A percentile compares a stretch with the other conserved stretches of the same genome.
phyloP scores from a whole-genome alignment of 495 filamentous ascomycete genomes.

The Penicillium maclennaniae region DNA sequence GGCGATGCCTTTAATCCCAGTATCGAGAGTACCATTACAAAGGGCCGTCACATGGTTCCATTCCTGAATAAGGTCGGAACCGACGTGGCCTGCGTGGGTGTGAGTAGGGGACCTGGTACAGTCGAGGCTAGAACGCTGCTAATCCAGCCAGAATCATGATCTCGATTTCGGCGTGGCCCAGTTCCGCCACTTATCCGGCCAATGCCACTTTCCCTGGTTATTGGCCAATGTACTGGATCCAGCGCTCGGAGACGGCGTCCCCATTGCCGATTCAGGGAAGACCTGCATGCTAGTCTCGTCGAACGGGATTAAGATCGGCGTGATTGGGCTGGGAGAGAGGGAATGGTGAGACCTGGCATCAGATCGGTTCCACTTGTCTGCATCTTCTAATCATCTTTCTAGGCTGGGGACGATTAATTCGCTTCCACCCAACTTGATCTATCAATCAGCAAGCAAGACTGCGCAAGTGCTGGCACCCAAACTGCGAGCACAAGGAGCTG shows the following conservation, averaged over 20 bases:
- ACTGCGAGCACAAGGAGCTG: conserved; percentile 71
- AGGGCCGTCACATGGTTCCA: conserved; percentile 86
- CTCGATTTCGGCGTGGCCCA: conserved; percentile 88
- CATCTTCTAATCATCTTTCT: neutral
- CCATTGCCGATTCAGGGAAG: conserved; percentile 67
- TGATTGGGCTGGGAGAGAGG: conserved; percentile 78
- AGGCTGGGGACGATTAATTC: conserved; percentile 87
- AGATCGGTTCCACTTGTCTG: neutral
- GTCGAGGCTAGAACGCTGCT: conserved; percentile 8
- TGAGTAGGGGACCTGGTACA: conserved; percentile 39
- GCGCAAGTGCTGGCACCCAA: conserved; percentile 66
- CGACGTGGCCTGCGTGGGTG: conserved; percentile 73
- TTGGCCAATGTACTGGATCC: conserved; percentile 82
- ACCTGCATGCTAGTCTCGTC: conserved; percentile 69
- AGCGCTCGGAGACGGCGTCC: conserved; percentile 61
- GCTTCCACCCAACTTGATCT: conserved; percentile 74
- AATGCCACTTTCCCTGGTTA: conserved; percentile 86
- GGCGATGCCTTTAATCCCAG: conserved; percentile 92
- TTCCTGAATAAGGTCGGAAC: conserved; percentile 76
- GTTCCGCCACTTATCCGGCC: conserved; percentile 63
- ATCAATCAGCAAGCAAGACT: conserved; percentile 67
- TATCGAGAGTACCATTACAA: conserved; percentile 79
- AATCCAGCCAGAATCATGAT: conserved; percentile 68
- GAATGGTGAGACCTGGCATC: conserved; percentile 48
- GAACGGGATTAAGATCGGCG: conserved; percentile 79